phyloP scores from a whole-genome alignment of 1,139 yeast species.

The Pichiaceae sp. region DNA sequence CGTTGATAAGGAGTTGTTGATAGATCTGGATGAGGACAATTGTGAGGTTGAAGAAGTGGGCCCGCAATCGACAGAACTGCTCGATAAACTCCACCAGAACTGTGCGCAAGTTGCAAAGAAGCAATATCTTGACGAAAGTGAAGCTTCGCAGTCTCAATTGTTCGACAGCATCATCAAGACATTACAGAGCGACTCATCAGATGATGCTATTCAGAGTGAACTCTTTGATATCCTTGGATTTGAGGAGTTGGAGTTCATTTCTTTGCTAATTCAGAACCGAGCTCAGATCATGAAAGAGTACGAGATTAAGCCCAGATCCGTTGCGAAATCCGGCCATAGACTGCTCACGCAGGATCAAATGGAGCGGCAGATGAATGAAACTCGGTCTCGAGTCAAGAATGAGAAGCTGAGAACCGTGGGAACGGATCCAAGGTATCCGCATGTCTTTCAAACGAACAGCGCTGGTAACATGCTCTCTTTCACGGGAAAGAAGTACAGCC shows the following conservation, averaged over 20 bases:
- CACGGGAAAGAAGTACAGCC: conserved; percentile 68
- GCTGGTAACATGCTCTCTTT: conserved; percentile 63
- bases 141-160: conserved; percentile 15
- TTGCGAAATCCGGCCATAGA: conserved; percentile 7
- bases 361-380: conserved; percentile 47
- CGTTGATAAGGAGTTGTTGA: conserved; percentile 22
- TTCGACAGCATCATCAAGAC: conserved; percentile 23
- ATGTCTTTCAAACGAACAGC: conserved; percentile 71
- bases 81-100: conserved; percentile 27
- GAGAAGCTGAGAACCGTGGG: conserved; percentile 32
- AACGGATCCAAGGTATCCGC: conserved; percentile 57
- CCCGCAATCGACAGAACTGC: conserved; percentile 2
- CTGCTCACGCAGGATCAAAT: conserved; percentile 51
- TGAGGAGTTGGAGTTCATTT: conserved; percentile 73
- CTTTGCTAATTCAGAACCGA: conserved; percentile 53
- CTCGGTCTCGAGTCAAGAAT: conserved; percentile 43
- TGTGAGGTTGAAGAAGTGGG: conserved; percentile 2
- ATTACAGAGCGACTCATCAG: conserved; percentile 30
- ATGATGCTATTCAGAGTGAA: conserved; percentile 57
- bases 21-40: conserved; percentile 10
- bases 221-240: conserved; percentile 77
- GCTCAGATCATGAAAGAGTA: conserved; percentile 16
- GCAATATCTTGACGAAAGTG: conserved; percentile 9
- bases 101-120: conserved; percentile 27
- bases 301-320: conserved; percentile 2